Conservation (phyloP, 2,329 filamentous ascomycete genomes). For the Ceratocystis ficicola region DNA sequence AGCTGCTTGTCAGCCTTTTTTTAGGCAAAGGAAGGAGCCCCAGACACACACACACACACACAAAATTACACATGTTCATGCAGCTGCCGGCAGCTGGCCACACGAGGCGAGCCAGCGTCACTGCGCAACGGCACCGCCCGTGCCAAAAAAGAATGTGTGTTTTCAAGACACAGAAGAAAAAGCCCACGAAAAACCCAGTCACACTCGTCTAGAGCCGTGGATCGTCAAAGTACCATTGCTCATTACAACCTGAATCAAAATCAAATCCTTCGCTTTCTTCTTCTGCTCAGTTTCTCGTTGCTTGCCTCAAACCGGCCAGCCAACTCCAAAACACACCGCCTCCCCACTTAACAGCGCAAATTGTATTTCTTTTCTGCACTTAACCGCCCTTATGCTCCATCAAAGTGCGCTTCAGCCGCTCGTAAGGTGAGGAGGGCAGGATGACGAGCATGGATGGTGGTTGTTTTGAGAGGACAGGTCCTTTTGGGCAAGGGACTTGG, state of each 20-base stretch:
- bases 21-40: too few relatives aligned
- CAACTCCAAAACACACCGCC: constrained; percentile 7
- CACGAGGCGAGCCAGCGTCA: neutral
- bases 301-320: too few relatives aligned
- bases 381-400: neutral
- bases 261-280: too few relatives aligned
- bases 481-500: too few relatives aligned
- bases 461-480: too few relatives aligned
- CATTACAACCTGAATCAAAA: too few relatives aligned
- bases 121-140: neutral
- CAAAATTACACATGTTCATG: neutral
- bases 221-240: neutral
- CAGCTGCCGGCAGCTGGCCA: neutral
- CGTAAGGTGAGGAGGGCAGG: too few relatives aligned
- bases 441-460: too few relatives aligned
- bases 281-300: too few relatives aligned
- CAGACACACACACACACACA: too few relatives aligned
- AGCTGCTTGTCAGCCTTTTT: too few relatives aligned
- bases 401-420: too few relatives aligned
- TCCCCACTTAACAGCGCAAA: neutral
- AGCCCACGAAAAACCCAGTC: neutral
- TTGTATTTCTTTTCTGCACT: neutral
- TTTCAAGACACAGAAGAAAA: neutral
- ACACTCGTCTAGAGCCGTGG: neutral
- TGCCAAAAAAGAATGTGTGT: neutral